Evolutionary conservation across 2,329 filamentous ascomycete genomes (phyloP), one percentile per base, ranked within the genome.

Genomic region (Aureobasidium sp.): DNA sequence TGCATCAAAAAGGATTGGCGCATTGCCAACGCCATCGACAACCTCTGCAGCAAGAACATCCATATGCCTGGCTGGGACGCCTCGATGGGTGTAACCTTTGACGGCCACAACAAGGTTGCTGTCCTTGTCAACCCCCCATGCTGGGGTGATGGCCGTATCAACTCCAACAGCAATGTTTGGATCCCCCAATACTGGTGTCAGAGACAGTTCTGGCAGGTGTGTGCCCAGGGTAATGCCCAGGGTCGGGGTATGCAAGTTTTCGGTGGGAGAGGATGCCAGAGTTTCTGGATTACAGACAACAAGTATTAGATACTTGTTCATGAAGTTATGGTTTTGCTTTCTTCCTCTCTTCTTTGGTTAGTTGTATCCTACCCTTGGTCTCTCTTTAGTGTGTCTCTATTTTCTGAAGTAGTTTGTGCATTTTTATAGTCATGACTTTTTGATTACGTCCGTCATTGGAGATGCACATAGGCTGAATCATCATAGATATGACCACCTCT

Each of bases 131-230:
- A 46, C 29, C 39, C 39, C 1, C 17, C 9, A 2, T 59, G 55
- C 32, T 37, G 32, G 43, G 36, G 3, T 2, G 55, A 59, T 34
- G 55, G 55, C 26, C 41, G 48, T 6, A 32, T 61, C 20, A 50
- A 50, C 37, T 64, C 60, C 41, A 59, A 63, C 32, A 65, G 65
- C 12, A 39, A 57, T 37, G 63, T 67, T 29, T 68, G 66, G 66
- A 61, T 68, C 4, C 67, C 67, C 10, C 32, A 63, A 37, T 56
- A 66, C 32, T 67, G 64, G 61, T 68, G 67, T 56, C 39, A 59
- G 46, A 44, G 51, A 13, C 66, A 68, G 61, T 66, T 67, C 55
- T 65, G 52, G 48, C 59, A 64, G 39, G 63, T 64, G 51, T 68
- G 66, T 55, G 62, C 65, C 4, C 53, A 61, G 37, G 59, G 65